Percentiles rank a stretch among this genome's conserved stretches.
Evolutionary conservation across 345 rosid species (phyloP).

Genomic region (Corymbia maculata): DNA sequence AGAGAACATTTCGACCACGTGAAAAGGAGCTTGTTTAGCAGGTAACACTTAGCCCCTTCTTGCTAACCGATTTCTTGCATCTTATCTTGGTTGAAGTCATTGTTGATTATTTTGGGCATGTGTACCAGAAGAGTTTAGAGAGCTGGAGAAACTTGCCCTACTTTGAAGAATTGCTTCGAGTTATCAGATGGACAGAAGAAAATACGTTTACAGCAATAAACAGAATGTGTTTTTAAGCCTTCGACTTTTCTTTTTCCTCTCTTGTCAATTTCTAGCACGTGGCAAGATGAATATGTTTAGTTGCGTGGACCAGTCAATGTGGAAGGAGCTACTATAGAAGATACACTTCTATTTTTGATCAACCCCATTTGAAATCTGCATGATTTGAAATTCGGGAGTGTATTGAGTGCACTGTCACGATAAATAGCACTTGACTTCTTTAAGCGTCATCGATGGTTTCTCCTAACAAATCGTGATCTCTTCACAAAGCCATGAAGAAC

Average conservation of each 20-base stretch:
- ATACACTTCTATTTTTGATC: background rate
- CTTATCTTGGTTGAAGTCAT: background rate
- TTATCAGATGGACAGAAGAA: background rate
- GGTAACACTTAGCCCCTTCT: background rate
- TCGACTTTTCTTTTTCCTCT: background rate
- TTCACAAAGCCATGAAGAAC: background rate
- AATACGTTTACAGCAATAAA: background rate
- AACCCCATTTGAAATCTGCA: background rate
- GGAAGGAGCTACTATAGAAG: background rate
- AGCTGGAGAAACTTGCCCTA: background rate
- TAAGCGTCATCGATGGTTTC: background rate
- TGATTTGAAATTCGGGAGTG: background rate
- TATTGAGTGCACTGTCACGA: background rate
- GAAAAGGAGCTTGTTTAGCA: background rate
- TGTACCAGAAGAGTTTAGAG: background rate
- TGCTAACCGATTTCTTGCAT: background rate
- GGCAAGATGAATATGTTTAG: background rate
- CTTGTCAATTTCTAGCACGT: background rate
- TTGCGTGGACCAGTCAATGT: background rate
- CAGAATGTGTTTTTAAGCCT: background rate
- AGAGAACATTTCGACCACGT: background rate
- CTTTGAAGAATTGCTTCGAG: background rate
- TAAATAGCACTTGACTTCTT: background rate
- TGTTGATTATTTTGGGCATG: background rate
- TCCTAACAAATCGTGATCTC: accelerated